Evolutionary conservation across 1,284 basidiomycete genomes (phyloP), one percentile per base, ranked within the genome.

Genomic region (Rhizoctonia solani): DNA sequence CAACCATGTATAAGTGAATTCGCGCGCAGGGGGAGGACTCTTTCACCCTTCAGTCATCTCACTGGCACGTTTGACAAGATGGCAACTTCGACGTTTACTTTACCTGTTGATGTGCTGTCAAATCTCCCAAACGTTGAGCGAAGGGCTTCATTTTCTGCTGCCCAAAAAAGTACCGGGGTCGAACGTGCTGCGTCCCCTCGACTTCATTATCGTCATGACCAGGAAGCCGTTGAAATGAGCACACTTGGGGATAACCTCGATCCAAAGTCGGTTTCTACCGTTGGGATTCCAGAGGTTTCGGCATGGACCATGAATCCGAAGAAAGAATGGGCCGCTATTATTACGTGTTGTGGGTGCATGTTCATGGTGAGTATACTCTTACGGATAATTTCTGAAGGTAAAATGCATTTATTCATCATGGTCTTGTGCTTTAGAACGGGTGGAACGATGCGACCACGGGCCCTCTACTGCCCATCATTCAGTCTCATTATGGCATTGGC

Each of bases 371-470:
- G 27, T 3, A 23, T 19, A 42, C 29, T 46, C 21, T 32, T 42
- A 6, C 25, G 37, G 16, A 8, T 19, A 21, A 46, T 9, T 19
- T 6, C 44, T 5, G 9, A 46, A 46, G 19, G 6, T 19, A 6
- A 46, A 19, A 9, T 14, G 21, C 4, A 14, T 16, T 14, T 29
- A 34, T 9, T 5, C n/a, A n/a, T n/a, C n/a, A 16, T 41, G 39
- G 27, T 9, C 13, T 16, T 6, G 8, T 30, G 11, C 42, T 44
- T 27, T 49, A 58, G 66, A 78, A 79, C 29, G 84, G 85, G 16
- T 85, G 84, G 84, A 85, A 85, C 69, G 84, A 85, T 72, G 84
- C 82, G 21, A 78, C 81, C 1, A 79, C 69, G 0, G 73, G 85
- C 2, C 84, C 85, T 19, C 74, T 86, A 46, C 75, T 87, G 1